Percentiles rank a stretch among this genome's conserved stretches.
phyloP scores from a whole-genome alignment of 179 eudicot genomes.

The Beta lomatogona region DNA sequence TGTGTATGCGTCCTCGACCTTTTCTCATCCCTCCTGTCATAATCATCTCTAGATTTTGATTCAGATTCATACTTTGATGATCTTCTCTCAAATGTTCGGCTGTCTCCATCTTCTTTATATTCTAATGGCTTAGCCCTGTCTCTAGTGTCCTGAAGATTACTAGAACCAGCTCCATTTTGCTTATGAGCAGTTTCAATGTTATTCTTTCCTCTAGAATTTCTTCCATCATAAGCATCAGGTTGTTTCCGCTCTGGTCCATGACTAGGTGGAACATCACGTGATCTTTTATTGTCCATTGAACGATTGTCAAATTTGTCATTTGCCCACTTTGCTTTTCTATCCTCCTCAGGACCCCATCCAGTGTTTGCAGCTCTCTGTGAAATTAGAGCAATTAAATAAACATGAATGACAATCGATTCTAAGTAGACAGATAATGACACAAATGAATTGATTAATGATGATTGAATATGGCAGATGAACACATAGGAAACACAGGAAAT shows the following conservation, averaged over 20 bases:
- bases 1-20: slow-evolving; percentile 46
- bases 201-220: slow-evolving; percentile 39
- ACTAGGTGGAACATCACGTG: slow-evolving; percentile 29
- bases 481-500: background rate
- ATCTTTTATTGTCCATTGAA: slow-evolving; percentile 36
- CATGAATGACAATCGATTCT: background rate
- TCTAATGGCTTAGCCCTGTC: slow-evolving; percentile 38
- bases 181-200: slow-evolving; percentile 30
- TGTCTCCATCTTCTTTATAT: slow-evolving; percentile 37
- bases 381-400: slow-evolving; percentile 16
- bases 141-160: slow-evolving; percentile 34
- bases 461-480: background rate
- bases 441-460: background rate
- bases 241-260: slow-evolving; percentile 31
- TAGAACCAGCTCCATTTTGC: slow-evolving; percentile 28
- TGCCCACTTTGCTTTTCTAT: slow-evolving; percentile 55
- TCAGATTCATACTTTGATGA: slow-evolving; percentile 46
- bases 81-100: slow-evolving; percentile 34
- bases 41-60: slow-evolving; percentile 43
- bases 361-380: slow-evolving; percentile 93
- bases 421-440: background rate
- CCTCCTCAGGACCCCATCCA: slow-evolving; percentile 87
- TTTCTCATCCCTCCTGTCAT: slow-evolving; percentile 59
- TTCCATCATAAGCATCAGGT: slow-evolving; percentile 37
- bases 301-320: slow-evolving; percentile 57